Conservation (phyloP, 306 rosid genomes). For the Prunus dulcis region DNA sequence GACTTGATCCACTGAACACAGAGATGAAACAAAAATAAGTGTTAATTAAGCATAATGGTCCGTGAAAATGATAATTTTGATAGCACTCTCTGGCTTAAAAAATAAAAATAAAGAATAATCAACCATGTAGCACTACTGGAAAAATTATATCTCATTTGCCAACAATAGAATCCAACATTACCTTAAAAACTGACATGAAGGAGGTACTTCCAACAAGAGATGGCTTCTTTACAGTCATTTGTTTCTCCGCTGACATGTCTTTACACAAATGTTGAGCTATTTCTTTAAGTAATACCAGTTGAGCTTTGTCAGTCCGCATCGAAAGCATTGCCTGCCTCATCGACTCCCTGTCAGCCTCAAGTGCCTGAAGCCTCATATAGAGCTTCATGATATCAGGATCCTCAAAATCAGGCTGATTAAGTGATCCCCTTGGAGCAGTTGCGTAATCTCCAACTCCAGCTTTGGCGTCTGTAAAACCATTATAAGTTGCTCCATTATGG, state of each 20-base stretch:
- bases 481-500: constrained; percentile 50
- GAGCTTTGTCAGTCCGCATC: constrained; percentile 93
- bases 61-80: not conserved
- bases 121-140: not conserved
- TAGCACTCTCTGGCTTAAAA: not conserved
- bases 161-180: constrained; percentile 15
- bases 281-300: constrained; percentile 85
- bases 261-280: constrained; percentile 91
- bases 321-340: constrained; percentile 92
- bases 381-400: constrained; percentile 90
- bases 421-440: constrained; percentile 50
- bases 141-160: not conserved
- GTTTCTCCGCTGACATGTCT: constrained; percentile 67
- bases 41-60: not conserved
- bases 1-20: constrained; percentile 65
- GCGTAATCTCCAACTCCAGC: constrained; percentile 48
- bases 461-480: constrained; percentile 52
- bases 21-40: constrained; percentile 23
- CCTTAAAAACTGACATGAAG: constrained; percentile 67
- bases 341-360: constrained; percentile 98
- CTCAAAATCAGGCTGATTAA: constrained; percentile 45
- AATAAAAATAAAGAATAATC: not conserved
- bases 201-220: constrained; percentile 37
- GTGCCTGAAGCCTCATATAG: constrained; percentile 91
- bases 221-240: constrained; percentile 46